phyloP scores from a whole-genome alignment of 2,329 filamentous ascomycete species.

The Cryphonectria parasitica region DNA sequence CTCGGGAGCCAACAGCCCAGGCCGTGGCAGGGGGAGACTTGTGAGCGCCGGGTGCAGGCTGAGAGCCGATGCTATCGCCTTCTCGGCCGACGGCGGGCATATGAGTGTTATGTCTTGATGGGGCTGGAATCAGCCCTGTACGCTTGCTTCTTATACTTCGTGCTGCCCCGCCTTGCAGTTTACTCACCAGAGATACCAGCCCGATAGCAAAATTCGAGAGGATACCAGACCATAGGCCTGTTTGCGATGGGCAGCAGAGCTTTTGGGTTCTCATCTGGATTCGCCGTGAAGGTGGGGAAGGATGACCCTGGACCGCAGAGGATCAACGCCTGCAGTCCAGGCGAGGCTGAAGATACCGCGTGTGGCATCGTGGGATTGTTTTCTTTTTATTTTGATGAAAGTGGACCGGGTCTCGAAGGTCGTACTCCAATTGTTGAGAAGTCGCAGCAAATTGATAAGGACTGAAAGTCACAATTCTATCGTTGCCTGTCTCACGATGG shows the following conservation, averaged over 20 bases:
- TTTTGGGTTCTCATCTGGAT: constrained; percentile 79
- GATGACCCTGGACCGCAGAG: constrained; percentile 82
- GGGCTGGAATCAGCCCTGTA: constrained; percentile 6
- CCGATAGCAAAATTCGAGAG: constrained; percentile 82
- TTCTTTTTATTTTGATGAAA: neutral
- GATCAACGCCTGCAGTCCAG: constrained; percentile 81
- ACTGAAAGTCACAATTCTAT: neutral
- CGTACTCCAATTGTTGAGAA: neutral
- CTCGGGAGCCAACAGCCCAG: constrained; percentile 75
- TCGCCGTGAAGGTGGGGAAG: constrained; percentile 81
- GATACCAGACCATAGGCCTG: constrained; percentile 88
- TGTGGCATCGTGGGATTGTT: constrained; percentile 65
- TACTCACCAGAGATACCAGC: constrained; percentile 73
- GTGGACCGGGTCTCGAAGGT: neutral
- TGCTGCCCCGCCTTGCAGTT: neutral
- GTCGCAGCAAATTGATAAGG: neutral
- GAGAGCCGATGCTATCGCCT: constrained; percentile 70
- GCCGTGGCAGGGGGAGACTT: constrained; percentile 70
- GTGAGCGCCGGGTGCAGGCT: constrained; percentile 80
- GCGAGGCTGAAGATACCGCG: constrained; percentile 71
- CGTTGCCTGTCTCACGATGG: neutral
- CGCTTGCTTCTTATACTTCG: no score
- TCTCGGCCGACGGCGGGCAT: constrained; percentile 66
- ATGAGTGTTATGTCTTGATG: constrained; percentile 64
- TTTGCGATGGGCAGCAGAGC: constrained; percentile 83